Evolutionary conservation across 345 rosid species (phyloP).

Genomic region (Reutealis trisperma): DNA sequence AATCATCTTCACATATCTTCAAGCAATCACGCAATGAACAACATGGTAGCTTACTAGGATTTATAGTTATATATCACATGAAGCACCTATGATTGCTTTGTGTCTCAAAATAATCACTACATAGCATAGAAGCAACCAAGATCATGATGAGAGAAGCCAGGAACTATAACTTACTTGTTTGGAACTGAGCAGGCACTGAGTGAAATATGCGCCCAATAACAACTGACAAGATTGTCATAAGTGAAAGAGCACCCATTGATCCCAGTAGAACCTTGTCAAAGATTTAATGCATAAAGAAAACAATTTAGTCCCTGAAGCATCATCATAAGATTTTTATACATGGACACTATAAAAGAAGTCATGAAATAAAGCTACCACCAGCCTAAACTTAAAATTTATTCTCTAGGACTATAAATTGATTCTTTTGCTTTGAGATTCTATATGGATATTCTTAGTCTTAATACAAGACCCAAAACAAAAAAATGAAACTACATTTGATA

Average conservation of each 20-base stretch:
- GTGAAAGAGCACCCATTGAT: constrained; percentile 94
- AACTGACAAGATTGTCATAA: constrained; percentile 92
- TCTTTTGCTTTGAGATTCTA: not conserved
- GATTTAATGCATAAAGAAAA: constrained; percentile 20
- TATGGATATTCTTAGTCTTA: not conserved
- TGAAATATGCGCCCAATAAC: constrained; percentile 86
- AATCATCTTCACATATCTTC: not conserved
- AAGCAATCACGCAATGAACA: not conserved
- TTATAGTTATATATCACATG: no score
- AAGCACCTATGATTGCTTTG: not conserved
- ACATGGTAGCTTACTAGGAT: not conserved
- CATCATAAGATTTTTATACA: not conserved
- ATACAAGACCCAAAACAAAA: not conserved
- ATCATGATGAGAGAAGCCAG: constrained; percentile 4
- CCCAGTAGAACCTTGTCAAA: constrained; percentile 90
- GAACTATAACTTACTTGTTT: constrained; percentile 66
- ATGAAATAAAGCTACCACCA: not conserved
- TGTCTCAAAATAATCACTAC: not conserved
- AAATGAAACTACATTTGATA: not conserved
- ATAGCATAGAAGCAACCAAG: constrained; percentile 6
- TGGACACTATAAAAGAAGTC: not conserved
- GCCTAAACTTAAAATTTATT: not conserved
- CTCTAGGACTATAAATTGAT: not conserved
- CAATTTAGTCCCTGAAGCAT: constrained; percentile 1
- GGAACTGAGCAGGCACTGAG: constrained; percentile 97